phyloP scores from a whole-genome alignment of 495 filamentous ascomycete genomes.

The Terfezia claveryi region DNA sequence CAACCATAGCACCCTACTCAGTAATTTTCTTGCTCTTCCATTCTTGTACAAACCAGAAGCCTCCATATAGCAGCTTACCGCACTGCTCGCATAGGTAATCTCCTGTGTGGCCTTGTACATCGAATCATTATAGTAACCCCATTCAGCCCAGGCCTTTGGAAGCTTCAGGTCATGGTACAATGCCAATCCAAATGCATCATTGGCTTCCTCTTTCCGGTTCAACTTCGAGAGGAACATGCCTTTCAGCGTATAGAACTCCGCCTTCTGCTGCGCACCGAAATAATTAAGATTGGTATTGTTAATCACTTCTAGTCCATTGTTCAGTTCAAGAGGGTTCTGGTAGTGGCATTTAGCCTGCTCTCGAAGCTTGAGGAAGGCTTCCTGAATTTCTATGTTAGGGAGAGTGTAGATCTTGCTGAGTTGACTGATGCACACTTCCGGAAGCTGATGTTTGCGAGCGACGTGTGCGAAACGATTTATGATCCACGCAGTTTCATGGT shows the following conservation, averaged over 20 bases:
- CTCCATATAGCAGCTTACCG: conserved; percentile 87
- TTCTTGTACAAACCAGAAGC: conserved; percentile 91
- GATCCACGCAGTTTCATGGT: conserved; percentile 98
- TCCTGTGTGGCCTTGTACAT: conserved; percentile 75
- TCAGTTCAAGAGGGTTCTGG: conserved; percentile 78
- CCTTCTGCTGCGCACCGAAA: conserved; percentile 87
- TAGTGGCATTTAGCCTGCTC: conserved; percentile 98
- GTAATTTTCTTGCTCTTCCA: conserved; percentile 80
- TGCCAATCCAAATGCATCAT: conserved; percentile 81
- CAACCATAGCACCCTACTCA: conserved; percentile 91
- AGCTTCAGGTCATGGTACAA: conserved; percentile 86
- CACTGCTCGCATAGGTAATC: conserved; percentile 61
- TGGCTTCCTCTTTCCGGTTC: conserved; percentile 65
- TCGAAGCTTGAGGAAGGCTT: conserved; percentile 88
- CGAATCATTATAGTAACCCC: conserved; percentile 93
- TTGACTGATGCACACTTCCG: conserved; percentile 91
- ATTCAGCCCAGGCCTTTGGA: conserved; percentile 97
- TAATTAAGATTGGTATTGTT: conserved; percentile 99
- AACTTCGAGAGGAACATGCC: conserved; percentile 98
- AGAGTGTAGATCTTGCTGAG: conserved; percentile 94
- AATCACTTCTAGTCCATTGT: conserved; percentile 84
- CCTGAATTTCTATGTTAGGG: conserved; percentile 98
- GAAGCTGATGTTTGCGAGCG: conserved; percentile 85
- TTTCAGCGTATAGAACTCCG: conserved; percentile 97
- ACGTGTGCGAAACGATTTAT: conserved; percentile 98